Percentiles rank a stretch among this genome's conserved stretches.
phyloP scores from a whole-genome alignment of 2,329 filamentous ascomycete genomes.

The Pseudocercospora fuligena region DNA sequence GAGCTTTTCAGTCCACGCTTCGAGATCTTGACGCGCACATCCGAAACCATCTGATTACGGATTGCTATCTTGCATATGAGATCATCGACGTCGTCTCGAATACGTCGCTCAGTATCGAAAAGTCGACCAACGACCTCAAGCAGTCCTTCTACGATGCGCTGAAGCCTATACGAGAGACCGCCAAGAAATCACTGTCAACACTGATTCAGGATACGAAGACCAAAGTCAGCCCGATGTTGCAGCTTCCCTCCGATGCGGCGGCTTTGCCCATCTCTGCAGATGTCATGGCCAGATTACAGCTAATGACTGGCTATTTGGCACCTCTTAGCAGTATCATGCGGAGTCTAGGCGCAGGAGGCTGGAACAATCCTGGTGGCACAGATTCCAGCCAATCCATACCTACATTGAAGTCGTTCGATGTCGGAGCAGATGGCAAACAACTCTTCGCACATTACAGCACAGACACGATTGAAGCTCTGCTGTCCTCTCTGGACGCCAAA shows the following conservation, averaged over 20 bases:
- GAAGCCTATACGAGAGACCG: constrained; percentile 89
- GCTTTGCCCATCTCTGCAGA: constrained; percentile 78
- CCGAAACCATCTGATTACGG: constrained; percentile 80
- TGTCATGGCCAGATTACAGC: constrained; percentile 83
- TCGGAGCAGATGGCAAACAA: constrained; percentile 83
- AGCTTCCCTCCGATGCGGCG: constrained; percentile 77
- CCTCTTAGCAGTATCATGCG: constrained; percentile 89
- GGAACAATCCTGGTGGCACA: constrained; percentile 64
- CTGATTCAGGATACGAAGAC: constrained; percentile 82
- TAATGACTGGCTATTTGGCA: constrained; percentile 82
- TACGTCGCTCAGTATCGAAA: constrained; percentile 78
- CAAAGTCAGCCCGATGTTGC: constrained; percentile 67
- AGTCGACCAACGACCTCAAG: constrained; percentile 84
- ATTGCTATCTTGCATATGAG: constrained; percentile 95
- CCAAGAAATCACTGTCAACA: constrained; percentile 81
- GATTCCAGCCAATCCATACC: constrained; percentile 66
- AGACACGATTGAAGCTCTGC: constrained; percentile 83
- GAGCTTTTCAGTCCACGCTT: constrained; percentile 82
- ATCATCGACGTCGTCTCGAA: constrained; percentile 87
- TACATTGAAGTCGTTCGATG: constrained; percentile 78
- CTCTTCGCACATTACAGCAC: constrained; percentile 88
- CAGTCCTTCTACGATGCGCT: constrained; percentile 80
- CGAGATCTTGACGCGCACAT: constrained; percentile 90
- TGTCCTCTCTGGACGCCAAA: constrained; percentile 76
- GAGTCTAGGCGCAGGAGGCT: constrained; percentile 90